Conservation (phyloP, 2,329 filamentous ascomycete genomes). For the Elsinoe perseae region DNA sequence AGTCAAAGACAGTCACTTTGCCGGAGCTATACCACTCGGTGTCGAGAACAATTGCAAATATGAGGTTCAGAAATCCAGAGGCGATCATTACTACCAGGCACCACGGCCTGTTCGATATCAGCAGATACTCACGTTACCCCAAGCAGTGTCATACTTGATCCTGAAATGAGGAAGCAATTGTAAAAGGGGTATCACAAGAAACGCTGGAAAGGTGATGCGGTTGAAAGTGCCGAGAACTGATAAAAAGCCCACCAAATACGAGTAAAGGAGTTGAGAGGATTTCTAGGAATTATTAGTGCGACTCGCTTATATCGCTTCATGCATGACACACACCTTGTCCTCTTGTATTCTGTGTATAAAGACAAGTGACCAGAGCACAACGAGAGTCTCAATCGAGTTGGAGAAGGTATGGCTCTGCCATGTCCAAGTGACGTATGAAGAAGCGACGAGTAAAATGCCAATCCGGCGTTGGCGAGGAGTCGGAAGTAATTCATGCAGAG, state of each 20-base stretch:
- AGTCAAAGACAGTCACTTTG: conserved; percentile 56
- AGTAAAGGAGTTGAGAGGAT: conserved; percentile 67
- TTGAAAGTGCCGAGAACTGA: conserved; percentile 87
- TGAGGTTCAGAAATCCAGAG: conserved; percentile 63
- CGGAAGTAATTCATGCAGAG: conserved; percentile 80
- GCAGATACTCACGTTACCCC: not conserved
- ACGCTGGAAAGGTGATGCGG: conserved; percentile 93
- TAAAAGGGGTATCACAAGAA: conserved; percentile 74
- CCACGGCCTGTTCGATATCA: conserved; percentile 39
- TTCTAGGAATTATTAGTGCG: conserved; percentile 42
- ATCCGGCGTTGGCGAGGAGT: conserved; percentile 62
- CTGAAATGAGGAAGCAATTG: conserved; percentile 78
- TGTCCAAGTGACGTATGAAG: conserved; percentile 97
- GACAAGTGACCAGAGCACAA: conserved; percentile 88
- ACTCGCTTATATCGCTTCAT: not conserved
- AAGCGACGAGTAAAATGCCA: conserved; percentile 78
- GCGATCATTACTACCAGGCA: conserved; percentile 56
- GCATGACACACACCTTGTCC: conserved; percentile 56
- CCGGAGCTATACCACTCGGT: conserved; percentile 68
- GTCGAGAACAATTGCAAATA: conserved; percentile 68
- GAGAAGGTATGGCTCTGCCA: conserved; percentile 98
- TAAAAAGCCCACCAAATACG: conserved; percentile 70
- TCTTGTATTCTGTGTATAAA: conserved; percentile 79
- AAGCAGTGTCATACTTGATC: conserved; percentile 57
- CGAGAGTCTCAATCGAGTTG: conserved; percentile 89